A percentile compares a stretch with the other conserved stretches of the same genome.
Conservation (phyloP, 2,329 filamentous ascomycete species). For the Erysiphe pulchra region DNA sequence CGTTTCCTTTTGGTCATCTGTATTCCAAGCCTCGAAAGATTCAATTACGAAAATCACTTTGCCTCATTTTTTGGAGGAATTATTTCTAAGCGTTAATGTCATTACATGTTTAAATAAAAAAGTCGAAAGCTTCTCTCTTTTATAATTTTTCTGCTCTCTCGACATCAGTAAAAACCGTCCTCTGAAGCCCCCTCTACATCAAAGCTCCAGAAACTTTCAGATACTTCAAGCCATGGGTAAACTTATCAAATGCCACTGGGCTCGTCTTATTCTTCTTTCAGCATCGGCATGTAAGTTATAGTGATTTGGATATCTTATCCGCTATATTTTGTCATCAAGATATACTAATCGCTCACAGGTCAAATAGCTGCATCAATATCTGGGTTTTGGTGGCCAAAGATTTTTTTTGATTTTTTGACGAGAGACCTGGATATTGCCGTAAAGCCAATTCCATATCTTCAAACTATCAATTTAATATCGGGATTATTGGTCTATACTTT, state of each 20-base stretch:
- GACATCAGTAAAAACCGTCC: too few species aligned
- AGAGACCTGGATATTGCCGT: constrained; percentile 70
- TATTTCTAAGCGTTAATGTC: too few species aligned
- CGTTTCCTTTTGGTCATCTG: too few species aligned
- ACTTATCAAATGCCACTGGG: constrained; percentile 99
- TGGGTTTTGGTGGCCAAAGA: constrained; percentile 94
- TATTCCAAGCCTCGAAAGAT: too few species aligned
- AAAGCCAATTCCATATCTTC: constrained; percentile 65
- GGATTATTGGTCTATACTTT: constrained; percentile 56
- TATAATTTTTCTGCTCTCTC: too few species aligned
- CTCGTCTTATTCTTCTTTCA: constrained; percentile 72
- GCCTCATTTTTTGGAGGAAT: too few species aligned
- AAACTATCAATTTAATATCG: constrained; percentile 70
- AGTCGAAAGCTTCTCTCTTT: too few species aligned
- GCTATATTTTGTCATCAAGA: not conserved
- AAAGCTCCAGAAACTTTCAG: too few species aligned
- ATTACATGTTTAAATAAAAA: too few species aligned
- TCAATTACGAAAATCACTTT: too few species aligned
- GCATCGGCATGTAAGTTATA: constrained; percentile 30
- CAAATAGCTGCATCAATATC: constrained; percentile 66
- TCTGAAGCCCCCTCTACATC: too few species aligned
- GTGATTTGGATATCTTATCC: constrained; percentile 1
- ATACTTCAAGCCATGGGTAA: constrained; percentile 44
- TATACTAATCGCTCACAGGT: constrained; percentile 24
- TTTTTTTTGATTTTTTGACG: constrained; percentile 94